A percentile compares a stretch with the other conserved stretches of the same genome.
Conservation (phyloP, 305 asterid genomes). For the Euphrasia arctica region DNA sequence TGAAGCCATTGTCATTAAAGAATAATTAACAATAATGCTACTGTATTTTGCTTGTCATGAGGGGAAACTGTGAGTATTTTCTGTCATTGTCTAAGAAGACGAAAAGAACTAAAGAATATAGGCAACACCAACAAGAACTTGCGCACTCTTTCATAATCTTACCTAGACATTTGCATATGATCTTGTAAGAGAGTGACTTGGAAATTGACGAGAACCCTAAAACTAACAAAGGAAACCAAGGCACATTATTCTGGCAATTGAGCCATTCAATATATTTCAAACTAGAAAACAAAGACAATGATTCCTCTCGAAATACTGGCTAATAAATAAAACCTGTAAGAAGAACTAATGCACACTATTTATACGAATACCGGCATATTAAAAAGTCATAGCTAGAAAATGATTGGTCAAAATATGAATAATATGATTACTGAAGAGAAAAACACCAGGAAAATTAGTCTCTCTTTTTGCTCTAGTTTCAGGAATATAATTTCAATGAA, state of each 20-base stretch:
- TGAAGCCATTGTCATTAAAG: neutral
- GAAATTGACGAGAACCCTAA: constrained; percentile 18
- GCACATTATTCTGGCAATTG: constrained; percentile 9
- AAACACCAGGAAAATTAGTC: constrained; percentile 17
- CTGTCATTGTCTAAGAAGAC: neutral
- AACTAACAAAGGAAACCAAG: constrained; percentile 11
- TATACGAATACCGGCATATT: neutral
- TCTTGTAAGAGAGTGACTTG: constrained; percentile 15
- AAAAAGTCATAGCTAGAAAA: constrained; percentile 14
- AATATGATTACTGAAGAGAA: constrained; percentile 18
- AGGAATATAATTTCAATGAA: constrained; percentile 26
- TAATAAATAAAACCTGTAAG: constrained; percentile 12
- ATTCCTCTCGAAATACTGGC: constrained; percentile 9
- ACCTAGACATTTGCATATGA: constrained; percentile 7
- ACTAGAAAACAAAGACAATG: neutral
- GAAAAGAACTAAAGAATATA: neutral
- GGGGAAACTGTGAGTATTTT: constrained; percentile 12
- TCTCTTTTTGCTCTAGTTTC: constrained; percentile 25
- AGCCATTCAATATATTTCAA: constrained; percentile 17
- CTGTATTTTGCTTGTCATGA: neutral
- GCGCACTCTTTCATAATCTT: constrained; percentile 15
- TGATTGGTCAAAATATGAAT: constrained; percentile 14
- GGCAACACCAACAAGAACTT: neutral
- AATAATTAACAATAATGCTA: constrained; percentile 8
- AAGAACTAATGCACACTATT: constrained; percentile 9